Base-by-base conservation (phyloP, 169 alveolate species). In the Theileria equi region DNA sequence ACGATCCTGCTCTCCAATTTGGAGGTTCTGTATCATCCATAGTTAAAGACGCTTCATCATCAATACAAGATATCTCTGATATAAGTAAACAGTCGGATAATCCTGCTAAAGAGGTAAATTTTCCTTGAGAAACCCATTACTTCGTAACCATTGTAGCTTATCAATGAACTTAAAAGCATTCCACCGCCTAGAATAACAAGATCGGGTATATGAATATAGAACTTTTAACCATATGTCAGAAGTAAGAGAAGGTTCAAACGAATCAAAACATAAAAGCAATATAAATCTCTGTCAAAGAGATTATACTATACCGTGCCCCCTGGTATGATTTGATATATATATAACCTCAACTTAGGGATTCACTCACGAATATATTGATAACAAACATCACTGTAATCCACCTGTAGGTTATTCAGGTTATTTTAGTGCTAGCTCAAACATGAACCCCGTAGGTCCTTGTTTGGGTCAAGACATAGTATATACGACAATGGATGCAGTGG, bases 281-380 rank as follows among this genome's bases (percentile, higher is more conserved):
- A 63, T 67, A 11, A 43, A 76, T 31, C 55, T 76, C 23, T 86
- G 92, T 65, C 85, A 86, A 64, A 70, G 90, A 26, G 90, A 86
- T 34, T 86, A 81, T 55, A 71, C 52, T 17, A 25, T 60, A 21
- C 92, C 92, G 3, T 86, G 92, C 48, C 92, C 92, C 28, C 64
- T 79, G 66, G 92, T 86, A 71, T 17, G 74, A 45, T 5, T 11
- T 16, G 1, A 0, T 36, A 52, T 34, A n/a, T n/a, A 17, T 32
- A 28, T 40, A 45, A 8, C 16, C 7, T 5, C 1, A 25, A 16
- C 59, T 44, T 60, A 74, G 84, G 63, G 65, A 2, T 74, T 74
- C 50, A 57, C 11, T 25, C 73, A 74, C 41, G 26, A 45, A 11
- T 38, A 17, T 0, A 11, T 57, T 1, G 68, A 55, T 6, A 67